Conservation (phyloP, 1,284 basidiomycete genomes). For the Fomitopsis schrenkii region DNA sequence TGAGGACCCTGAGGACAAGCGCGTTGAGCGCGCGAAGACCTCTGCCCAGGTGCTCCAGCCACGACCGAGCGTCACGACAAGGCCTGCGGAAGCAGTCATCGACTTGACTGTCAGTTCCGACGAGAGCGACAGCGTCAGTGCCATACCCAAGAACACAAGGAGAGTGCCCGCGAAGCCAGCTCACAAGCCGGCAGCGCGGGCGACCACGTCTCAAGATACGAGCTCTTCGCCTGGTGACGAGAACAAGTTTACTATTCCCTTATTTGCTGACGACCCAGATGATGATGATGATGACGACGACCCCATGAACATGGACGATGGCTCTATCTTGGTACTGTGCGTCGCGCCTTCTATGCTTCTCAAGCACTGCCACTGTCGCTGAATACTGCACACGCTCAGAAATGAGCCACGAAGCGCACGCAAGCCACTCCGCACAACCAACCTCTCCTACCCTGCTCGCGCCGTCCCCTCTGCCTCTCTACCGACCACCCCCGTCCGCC, state of each 20-base stretch:
- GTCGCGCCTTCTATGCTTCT: slow-evolving; percentile 15
- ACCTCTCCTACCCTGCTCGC: background rate
- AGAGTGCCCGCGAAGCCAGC: background rate
- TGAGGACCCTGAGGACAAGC: background rate
- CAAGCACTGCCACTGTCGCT: background rate
- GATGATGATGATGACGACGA: slow-evolving; percentile 18
- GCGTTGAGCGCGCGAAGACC: background rate
- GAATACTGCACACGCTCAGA: slow-evolving; percentile 18
- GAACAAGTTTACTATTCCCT: slow-evolving; percentile 2
- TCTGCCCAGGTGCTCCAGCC: background rate
- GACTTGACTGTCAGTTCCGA: slow-evolving; percentile 18
- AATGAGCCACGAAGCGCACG: slow-evolving; percentile 44
- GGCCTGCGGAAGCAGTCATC: slow-evolving; percentile 9
- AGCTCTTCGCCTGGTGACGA: background rate
- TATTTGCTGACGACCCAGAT: slow-evolving; percentile 19
- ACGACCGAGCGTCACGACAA: background rate
- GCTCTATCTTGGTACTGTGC: slow-evolving; percentile 44
- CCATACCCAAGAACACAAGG: background rate
- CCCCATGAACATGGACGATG: slow-evolving; percentile 24
- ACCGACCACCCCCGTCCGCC: background rate
- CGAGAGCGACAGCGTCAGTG: slow-evolving; percentile 6
- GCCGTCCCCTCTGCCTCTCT: background rate
- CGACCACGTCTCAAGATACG: background rate
- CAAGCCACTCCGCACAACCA: slow-evolving; percentile 34
- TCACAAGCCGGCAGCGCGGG: background rate